These are phyloP conservation scores for Solanum bukasovii DNA, from an alignment of 257 asterid species.

Conservation along the genomic window DNA sequence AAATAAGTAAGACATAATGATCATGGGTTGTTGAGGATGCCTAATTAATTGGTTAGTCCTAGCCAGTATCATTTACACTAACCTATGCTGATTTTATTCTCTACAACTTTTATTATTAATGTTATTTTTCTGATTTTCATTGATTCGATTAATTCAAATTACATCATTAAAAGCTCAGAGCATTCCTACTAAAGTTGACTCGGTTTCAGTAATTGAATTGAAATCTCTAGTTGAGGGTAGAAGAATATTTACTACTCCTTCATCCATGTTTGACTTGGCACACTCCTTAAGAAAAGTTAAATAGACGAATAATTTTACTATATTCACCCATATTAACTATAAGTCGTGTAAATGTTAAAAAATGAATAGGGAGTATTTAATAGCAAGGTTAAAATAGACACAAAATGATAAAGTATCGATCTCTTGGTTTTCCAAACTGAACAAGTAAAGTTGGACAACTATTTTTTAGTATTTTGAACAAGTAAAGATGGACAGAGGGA, in stretches of 20 bases:
- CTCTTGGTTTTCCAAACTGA: too few relatives aligned
- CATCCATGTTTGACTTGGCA: not conserved
- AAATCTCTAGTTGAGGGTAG: not conserved
- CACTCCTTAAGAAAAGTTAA: too few relatives aligned
- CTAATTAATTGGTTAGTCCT: not conserved
- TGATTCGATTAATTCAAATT: not conserved
- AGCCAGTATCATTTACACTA: not conserved
- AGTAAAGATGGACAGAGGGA: not conserved
- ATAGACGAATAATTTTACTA: too few relatives aligned
- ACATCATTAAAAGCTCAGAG: not conserved
- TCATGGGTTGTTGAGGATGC: not conserved
- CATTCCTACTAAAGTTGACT: not conserved
- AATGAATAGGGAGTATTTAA: too few relatives aligned
- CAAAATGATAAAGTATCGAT: too few relatives aligned
- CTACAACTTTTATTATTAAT: not conserved
- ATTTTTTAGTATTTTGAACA: accelerated
- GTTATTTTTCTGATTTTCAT: too few relatives aligned
- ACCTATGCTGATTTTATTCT: not conserved
- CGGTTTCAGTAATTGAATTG: not conserved
- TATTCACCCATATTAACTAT: too few relatives aligned
- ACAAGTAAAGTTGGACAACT: not conserved
- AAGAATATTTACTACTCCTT: not conserved
- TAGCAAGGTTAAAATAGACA: too few relatives aligned
- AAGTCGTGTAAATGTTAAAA: too few relatives aligned
- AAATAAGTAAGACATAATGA: not conserved